Evolutionary conservation across 2,329 filamentous ascomycete species (phyloP), one percentile per base, ranked within the genome.

Genomic region (Diplodia scrobiculata): DNA sequence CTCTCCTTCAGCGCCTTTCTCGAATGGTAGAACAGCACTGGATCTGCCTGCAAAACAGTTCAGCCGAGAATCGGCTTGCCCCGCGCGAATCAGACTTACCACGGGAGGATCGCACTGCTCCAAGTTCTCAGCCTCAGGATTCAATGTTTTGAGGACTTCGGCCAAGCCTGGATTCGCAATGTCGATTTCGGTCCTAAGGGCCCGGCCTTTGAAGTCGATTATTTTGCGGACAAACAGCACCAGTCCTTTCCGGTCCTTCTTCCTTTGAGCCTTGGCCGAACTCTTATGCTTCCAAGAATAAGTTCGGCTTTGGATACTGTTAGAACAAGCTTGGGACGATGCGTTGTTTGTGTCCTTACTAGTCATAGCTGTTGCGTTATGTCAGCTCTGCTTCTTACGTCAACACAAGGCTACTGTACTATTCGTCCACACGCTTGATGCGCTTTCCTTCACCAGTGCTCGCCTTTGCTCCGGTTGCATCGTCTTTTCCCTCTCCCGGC

Each of bases 401-500:
- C 36, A 41, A 14, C 2, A 13, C 13, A 14, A 41, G 36, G 36
- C 13, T 41, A 17, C 36, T 14, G 51, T 55, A 55, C 52, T 55
- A 55, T 55, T 55, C n/a, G n/a, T 55, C 52, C 13, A 55, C 52
- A 14, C 52, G 52, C 27, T 55, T 55, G 52, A 55, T 55, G 13
- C 52, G 52, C 52, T 55, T 55, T 17, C 4, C 29, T 19, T 55
- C 17, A 19, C 19, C 27, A 21, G 27, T 17, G 29, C 32, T 13
- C 5, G 4, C 1, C 10, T 36, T n/a, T n/a, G 27, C 29, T 17
- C n/a, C 36, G 0, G 3, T 5, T 3, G 36, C 14, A 14, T 4
- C 36, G 5, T 11, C 36, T 0, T 41, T 14, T 41, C 1, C 3
- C 1, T 41, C 36, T 41, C n/a, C 13, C 5, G 36, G 14, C 36